Evolutionary conservation across 192 early-diverging fungal genomes (phyloP), one percentile per base, ranked within the genome.

Genomic region (Spizellomyces sp.): DNA sequence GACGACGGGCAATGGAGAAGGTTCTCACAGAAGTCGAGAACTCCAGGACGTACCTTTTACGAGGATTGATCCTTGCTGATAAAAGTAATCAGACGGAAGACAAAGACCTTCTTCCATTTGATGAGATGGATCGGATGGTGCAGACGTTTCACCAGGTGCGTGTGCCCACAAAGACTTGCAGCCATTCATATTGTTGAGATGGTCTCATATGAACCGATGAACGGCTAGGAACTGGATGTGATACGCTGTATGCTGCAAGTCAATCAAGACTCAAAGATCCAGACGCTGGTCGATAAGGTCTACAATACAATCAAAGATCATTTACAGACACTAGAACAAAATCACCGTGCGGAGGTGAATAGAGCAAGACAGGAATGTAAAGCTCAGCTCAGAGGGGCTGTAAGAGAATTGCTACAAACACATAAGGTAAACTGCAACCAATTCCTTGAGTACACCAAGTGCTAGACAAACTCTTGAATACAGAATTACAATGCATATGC

Each of bases 201-300:
- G 27, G 27, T 2, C 27, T 36, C 27, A 3, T 36, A 36, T 36
- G 27, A 36, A 36, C 27, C 27, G 27, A 36, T 36, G 27, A 3
- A 36, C 27, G 0, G 27, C 27, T 45, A 74, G 73, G 73, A 75
- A 9, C 61, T 75, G 6, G 48, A 48, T 9, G 42, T 69, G 14
- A 60, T 67, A n/a, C 27, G 17, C 0, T 58, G 42, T 3, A 75
- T 75, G 73, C 66, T 75, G 9, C 27, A 75, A 67, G 45, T 45
- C 8, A 69, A 67, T 43, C 66, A 75, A 17, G 42, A 12, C 8
- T n/a, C 45, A 10, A 14, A 27, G n/a, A 45, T 69, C 43, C 44
- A 55, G 9, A 8, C 17, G 5, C 19, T 62, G 8, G 45, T 45
- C 14, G 45, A 58, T 19, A 4, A 43, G 22, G 15, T 50, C 17